Evolutionary conservation across 257 asterid genomes (phyloP).

Genomic region (Sherardia arvensis): DNA sequence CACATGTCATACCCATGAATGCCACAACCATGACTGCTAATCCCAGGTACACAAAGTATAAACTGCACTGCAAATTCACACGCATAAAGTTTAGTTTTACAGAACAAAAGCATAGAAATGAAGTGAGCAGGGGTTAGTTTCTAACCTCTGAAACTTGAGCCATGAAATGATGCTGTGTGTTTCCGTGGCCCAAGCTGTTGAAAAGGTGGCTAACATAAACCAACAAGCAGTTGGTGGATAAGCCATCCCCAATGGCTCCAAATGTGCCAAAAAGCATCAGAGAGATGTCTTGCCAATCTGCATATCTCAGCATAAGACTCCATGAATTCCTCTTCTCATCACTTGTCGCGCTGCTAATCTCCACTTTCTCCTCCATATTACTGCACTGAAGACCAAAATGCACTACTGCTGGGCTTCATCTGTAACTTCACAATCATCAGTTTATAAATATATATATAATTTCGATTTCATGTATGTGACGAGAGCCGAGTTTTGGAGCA

Average conservation of each 20-base stretch:
- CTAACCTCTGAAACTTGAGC: conserved; percentile 59
- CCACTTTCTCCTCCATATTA: conserved; percentile 6
- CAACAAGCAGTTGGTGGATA: conserved; percentile 68
- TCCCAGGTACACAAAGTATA: conserved; percentile 77
- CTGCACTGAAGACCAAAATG: background rate
- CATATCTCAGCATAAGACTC: conserved; percentile 49
- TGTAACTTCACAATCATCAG: background rate
- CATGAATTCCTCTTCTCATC: conserved; percentile 24
- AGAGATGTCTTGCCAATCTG: conserved; percentile 53
- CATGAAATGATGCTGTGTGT: conserved; percentile 48
- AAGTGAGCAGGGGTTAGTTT: no score
- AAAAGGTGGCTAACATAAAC: conserved; percentile 60
- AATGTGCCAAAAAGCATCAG: conserved; percentile 74
- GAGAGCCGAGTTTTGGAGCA: background rate
- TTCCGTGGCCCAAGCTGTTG: conserved; percentile 63
- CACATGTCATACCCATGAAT: conserved; percentile 56
- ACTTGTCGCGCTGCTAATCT: background rate
- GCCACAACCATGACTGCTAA: conserved; percentile 65
- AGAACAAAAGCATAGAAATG: no score
- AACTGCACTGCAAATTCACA: conserved; percentile 56
- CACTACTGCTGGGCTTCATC: background rate
- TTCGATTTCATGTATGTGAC: background rate
- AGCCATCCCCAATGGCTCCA: conserved; percentile 93
- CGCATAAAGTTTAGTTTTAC: background rate
- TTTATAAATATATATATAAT: background rate